phyloP scores from a whole-genome alignment of 139 green algal genomes.

The Chlamydomonas sphaeroides region DNA sequence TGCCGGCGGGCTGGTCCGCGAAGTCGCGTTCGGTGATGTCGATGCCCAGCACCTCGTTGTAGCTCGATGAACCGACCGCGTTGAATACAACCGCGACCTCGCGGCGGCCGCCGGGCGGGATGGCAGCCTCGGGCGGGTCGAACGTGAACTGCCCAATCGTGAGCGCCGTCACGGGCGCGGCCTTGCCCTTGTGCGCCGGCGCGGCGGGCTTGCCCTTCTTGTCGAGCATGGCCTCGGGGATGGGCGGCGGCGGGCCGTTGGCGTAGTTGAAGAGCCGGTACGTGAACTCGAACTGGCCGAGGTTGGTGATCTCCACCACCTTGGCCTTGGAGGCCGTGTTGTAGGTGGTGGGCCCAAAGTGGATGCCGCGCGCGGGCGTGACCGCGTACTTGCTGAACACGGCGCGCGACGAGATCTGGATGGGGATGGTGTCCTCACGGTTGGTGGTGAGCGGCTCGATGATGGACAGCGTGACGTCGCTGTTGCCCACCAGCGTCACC shows the following conservation, averaged over 20 bases:
- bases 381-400: slow-evolving; percentile 83
- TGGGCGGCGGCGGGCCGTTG: slow-evolving; percentile 1
- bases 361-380: slow-evolving; percentile 77
- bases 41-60: slow-evolving; percentile 57
- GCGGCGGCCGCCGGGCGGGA: slow-evolving; percentile 59
- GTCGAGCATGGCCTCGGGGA: neutral
- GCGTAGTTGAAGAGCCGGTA: slow-evolving; percentile 58
- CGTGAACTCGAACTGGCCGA: slow-evolving; percentile 78
- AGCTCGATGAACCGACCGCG: neutral
- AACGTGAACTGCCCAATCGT: slow-evolving; percentile 72
- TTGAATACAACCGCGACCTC: slow-evolving; percentile 76
- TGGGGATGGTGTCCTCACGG: slow-evolving; percentile 45
- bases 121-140: slow-evolving; percentile 54
- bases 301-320: slow-evolving; percentile 77
- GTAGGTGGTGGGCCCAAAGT: slow-evolving; percentile 82
- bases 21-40: slow-evolving; percentile 72
- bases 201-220: neutral
- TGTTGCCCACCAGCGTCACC: slow-evolving; percentile 67
- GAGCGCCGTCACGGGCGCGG: slow-evolving; percentile 4
- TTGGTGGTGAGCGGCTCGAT: slow-evolving; percentile 77
- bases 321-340: slow-evolving; percentile 76
- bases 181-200: slow-evolving; percentile 28
- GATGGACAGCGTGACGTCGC: slow-evolving; percentile 74
- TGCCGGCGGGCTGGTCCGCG: slow-evolving; percentile 62
- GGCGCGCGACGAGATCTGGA: slow-evolving; percentile 55